Evolutionary conservation across 768 basidiomycete species (phyloP), one percentile per base, ranked within the genome.

Genomic region (Russula brevipes): DNA sequence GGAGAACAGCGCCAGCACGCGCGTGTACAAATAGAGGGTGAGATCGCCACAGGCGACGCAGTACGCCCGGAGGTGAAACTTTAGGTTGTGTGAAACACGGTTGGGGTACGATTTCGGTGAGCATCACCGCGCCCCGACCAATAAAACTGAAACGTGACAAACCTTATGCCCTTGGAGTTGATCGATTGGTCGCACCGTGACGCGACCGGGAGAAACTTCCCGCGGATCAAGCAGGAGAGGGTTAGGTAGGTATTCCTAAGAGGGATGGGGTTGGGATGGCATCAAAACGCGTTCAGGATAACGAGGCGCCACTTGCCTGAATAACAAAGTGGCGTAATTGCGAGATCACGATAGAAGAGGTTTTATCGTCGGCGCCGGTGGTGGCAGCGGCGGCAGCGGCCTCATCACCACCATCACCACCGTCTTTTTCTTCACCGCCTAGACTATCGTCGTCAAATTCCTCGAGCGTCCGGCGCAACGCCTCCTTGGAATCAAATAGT

Each of bases 11-110:
- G 94, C 94, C 19, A 99, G 82, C 66, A 94, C 84, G 12, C 86
- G 86, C 55, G 85, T 81, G 69, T 90, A 91, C 50, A 98, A 80
- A 75, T 86, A 95, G 16, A 98, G 78, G 59, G 81, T 83, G 44
- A 95, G 79, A 31, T 87, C 86, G 6, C 90, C 91, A 2, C 84
- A 83, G 9, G 88, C 83, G 30, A 93, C 80, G 65, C 85, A 90
- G 73, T 99, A 99, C 7, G 86, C 89, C 47, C 97, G 84, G 49
- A 99, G 80, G 73, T 99, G 97, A 74, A 98, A 98, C 91, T 99
- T 99, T 24, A 24, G 24, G 24, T 24, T 24, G 24, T 24, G 24
- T 24, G 24, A 24, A 24, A 24, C 24, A 24, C 1, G 24, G 24
- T 24, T 24, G 24, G 24, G 24, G 24, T 24, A 24, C 24, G 24